These are phyloP conservation scores for Penicillium subrubescens DNA, from an alignment of 495 filamentous ascomycete genomes.

Conservation along the genomic window DNA sequence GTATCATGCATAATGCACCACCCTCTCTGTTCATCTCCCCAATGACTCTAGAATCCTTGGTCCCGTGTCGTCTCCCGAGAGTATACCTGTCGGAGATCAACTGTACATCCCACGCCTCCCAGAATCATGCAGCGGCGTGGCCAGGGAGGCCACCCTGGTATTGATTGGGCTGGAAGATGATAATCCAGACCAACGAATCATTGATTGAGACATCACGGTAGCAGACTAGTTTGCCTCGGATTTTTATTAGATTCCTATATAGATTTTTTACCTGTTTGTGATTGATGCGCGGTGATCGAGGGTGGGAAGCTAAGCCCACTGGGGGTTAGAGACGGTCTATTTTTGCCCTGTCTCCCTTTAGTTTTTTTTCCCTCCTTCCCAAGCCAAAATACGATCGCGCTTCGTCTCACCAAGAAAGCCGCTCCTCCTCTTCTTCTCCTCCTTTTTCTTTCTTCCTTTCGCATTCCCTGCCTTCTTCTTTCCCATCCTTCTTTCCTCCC, in stretches of 20 bases:
- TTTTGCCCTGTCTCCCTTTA: slow-evolving; percentile 20
- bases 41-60: neutral
- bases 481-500: neutral
- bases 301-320: slow-evolving; percentile 11
- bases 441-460: slow-evolving; percentile 19
- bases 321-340: slow-evolving; percentile 28
- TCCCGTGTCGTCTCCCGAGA: neutral
- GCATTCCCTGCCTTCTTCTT: slow-evolving; percentile 5
- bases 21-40: neutral
- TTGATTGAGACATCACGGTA: no score
- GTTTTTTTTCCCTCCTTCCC: neutral
- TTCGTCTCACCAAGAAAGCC: slow-evolving; percentile 16
- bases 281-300: neutral
- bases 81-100: neutral
- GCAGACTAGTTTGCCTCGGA: neutral
- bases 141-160: neutral
- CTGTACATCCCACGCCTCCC: neutral
- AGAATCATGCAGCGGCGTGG: neutral
- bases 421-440: neutral
- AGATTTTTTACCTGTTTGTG: neutral
- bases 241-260: neutral
- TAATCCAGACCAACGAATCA: neutral
- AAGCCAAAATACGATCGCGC: slow-evolving; percentile 13
- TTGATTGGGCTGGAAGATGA: neutral
- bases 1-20: slow-evolving; percentile 8